Evolutionary conservation across 1,284 basidiomycete genomes (phyloP).

Genomic region (Cutaneotrichosporon mucoides): DNA sequence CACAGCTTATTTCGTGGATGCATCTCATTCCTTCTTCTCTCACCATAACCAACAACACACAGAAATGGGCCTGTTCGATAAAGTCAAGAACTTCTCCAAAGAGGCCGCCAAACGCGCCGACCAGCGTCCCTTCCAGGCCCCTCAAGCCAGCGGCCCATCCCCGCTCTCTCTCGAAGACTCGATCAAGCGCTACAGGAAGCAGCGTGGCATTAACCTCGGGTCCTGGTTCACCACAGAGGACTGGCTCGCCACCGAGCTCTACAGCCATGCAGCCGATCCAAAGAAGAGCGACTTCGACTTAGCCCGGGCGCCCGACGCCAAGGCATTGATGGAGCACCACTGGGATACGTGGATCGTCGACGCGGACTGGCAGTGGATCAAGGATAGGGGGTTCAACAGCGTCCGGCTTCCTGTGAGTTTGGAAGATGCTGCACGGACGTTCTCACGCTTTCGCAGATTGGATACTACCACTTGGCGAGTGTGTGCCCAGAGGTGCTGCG

Average conservation of each 20-base stretch:
- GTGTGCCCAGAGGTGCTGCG: conserved; percentile 60
- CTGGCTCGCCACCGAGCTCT: conserved; percentile 63
- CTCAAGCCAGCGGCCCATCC: conserved; percentile 3
- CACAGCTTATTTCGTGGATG: too few species aligned
- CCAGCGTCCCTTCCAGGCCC: conserved; percentile 11
- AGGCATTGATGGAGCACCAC: conserved; percentile 64
- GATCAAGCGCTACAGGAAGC: conserved; percentile 64
- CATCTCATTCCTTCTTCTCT: background rate
- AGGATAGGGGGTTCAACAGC: conserved; percentile 69
- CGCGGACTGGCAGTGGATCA: conserved; percentile 69
- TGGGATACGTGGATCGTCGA: conserved; percentile 76
- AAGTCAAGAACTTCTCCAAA: conserved; percentile 31
- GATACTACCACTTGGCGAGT: conserved; percentile 68
- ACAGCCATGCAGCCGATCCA: conserved; percentile 31
- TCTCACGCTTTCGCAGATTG: conserved; percentile 54
- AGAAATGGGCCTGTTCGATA: conserved; percentile 45
- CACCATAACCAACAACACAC: too few species aligned
- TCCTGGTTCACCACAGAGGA: conserved; percentile 65
- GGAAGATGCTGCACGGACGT: background rate
- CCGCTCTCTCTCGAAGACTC: conserved; percentile 18
- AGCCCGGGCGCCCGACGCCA: conserved; percentile 55
- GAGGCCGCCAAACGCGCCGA: background rate
- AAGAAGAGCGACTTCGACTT: conserved; percentile 66
- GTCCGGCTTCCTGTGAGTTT: conserved; percentile 71
- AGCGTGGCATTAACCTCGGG: conserved; percentile 79